Evolutionary conservation across 805 yeast species (phyloP).

Genomic region (Candida krabiensis): DNA sequence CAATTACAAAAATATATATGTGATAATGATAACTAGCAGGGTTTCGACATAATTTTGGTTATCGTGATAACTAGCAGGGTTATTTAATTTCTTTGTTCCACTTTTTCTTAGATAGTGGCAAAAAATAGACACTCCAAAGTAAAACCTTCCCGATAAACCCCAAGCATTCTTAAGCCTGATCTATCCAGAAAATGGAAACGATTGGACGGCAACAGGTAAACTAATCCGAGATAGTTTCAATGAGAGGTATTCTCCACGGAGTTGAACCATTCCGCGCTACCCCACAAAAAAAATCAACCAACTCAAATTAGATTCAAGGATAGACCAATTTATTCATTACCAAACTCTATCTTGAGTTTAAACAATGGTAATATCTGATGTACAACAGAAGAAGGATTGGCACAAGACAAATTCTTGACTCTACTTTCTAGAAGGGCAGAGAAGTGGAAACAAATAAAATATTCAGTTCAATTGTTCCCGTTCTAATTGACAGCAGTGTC

Average conservation of each 20-base stretch:
- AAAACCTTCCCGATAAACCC: not conserved
- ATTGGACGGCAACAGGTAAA: not conserved
- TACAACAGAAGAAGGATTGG: no score
- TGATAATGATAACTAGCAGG: not conserved
- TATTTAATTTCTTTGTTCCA: not conserved
- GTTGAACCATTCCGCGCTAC: not conserved
- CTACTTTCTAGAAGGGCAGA: no score
- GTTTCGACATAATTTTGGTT: not conserved
- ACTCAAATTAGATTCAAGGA: no score
- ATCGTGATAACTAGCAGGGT: not conserved
- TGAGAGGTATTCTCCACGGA: not conserved
- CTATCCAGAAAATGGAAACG: not conserved
- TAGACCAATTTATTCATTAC: no score
- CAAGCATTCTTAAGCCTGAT: not conserved
- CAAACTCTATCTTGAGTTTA: no score
- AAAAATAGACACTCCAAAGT: not conserved
- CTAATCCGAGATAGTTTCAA: not conserved
- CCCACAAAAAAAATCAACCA: not conserved
- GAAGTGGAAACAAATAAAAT: no score
- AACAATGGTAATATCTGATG: no score
- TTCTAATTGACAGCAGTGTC: no score
- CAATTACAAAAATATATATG: not conserved
- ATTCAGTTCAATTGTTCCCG: no score
- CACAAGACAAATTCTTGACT: no score
- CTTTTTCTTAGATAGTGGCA: not conserved